These are phyloP conservation scores for Combretum micranthum DNA, from an alignment of 345 rosid genomes.

Conservation along the genomic window DNA sequence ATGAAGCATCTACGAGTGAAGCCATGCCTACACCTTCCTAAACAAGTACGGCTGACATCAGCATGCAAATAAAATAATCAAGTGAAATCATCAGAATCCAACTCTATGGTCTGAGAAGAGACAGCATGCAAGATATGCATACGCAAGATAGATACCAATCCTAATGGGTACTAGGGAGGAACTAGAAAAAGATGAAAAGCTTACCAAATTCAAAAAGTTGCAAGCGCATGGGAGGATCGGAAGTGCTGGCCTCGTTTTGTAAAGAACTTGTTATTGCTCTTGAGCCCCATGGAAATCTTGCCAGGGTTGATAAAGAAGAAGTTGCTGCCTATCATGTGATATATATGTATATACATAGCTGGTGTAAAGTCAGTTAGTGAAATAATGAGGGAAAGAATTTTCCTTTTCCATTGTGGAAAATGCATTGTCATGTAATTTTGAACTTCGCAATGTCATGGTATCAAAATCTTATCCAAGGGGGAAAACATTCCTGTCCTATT, in stretches of 20 bases:
- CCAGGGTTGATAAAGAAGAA: constrained; percentile 60
- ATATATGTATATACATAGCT: background rate
- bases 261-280: constrained; percentile 24
- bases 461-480: too few relatives aligned
- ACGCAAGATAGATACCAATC: too few relatives aligned
- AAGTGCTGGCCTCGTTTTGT: constrained; percentile 14
- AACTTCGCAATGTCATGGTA: too few relatives aligned
- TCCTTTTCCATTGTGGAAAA: background rate
- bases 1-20: too few relatives aligned
- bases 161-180: background rate
- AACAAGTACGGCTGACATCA: too few relatives aligned
- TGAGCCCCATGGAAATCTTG: constrained; percentile 84
- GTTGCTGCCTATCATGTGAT: constrained; percentile 42
- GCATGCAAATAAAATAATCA: too few relatives aligned
- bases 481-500: too few relatives aligned
- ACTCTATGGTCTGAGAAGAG: background rate
- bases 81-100: too few relatives aligned
- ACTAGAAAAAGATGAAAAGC: constrained; percentile 8
- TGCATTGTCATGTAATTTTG: too few relatives aligned
- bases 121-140: background rate
- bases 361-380: background rate
- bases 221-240: constrained; percentile 38
- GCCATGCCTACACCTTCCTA: too few relatives aligned
- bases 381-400: constrained; percentile 2
- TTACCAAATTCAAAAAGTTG: constrained; percentile 81